Evolutionary conservation across 306 rosid genomes (phyloP).

Genomic region (Vigna mungo): DNA sequence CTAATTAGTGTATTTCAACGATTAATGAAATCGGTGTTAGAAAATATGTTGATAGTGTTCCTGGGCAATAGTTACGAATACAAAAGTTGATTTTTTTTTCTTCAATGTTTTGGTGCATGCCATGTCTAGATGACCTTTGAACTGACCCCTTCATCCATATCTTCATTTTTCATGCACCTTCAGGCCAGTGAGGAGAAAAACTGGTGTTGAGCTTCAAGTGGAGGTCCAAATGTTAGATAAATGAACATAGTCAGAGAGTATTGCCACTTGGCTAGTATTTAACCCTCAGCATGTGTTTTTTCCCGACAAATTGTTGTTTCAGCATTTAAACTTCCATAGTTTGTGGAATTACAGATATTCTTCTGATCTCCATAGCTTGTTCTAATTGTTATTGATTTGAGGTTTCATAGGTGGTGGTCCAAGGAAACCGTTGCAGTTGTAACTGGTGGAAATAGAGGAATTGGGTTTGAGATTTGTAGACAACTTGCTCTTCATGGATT

Average conservation of each 20-base stretch:
- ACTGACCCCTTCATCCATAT: background rate
- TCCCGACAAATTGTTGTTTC: background rate
- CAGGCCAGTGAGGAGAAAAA: background rate
- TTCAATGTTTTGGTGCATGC: background rate
- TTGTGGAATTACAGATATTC: background rate
- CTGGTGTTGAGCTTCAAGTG: background rate
- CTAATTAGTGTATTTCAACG: background rate
- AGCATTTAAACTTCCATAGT: constrained; percentile 1
- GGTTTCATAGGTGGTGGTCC: constrained; percentile 85
- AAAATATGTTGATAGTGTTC: background rate
- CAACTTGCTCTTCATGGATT: constrained; percentile 51
- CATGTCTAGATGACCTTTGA: background rate
- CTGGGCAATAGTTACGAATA: no score
- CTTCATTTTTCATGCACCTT: background rate
- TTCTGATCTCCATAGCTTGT: background rate
- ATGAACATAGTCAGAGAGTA: background rate
- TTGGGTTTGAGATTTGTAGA: constrained; percentile 49
- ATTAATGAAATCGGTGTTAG: background rate
- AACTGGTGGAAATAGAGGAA: constrained; percentile 71
- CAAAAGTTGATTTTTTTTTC: background rate
- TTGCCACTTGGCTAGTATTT: background rate
- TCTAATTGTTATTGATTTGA: background rate
- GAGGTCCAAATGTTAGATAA: constrained; percentile 5
- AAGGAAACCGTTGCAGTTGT: constrained; percentile 85
- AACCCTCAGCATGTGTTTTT: background rate